A percentile compares a stretch with the other conserved stretches of the same genome.
phyloP scores from a whole-genome alignment of 2,329 filamentous ascomycete genomes.

The Pseudonectria foliicola region DNA sequence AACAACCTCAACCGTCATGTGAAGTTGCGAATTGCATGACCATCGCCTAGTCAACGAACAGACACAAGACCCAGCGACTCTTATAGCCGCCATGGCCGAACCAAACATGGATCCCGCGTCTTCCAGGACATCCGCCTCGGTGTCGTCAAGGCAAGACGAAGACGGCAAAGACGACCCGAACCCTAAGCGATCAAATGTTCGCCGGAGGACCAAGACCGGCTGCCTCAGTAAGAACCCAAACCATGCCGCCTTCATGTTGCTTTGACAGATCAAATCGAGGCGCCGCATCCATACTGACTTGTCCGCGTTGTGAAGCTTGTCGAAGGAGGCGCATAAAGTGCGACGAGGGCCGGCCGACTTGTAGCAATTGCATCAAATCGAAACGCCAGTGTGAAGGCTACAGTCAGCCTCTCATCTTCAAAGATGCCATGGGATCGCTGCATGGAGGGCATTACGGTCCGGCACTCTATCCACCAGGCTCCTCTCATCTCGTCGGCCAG shows the following conservation, averaged over 20 bases:
- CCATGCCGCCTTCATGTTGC: neutral
- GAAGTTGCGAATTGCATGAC: too few relatives aligned
- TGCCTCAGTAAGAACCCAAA: conserved; percentile 65
- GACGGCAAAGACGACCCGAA: conserved; percentile 35
- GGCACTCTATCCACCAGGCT: conserved; percentile 35
- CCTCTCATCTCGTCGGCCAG: conserved; percentile 20
- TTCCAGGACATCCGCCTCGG: conserved; percentile 17
- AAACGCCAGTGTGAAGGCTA: conserved; percentile 81
- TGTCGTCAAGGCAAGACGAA: conserved; percentile 26
- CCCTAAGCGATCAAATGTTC: conserved; percentile 40
- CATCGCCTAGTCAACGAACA: too few relatives aligned
- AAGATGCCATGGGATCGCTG: conserved; percentile 48
- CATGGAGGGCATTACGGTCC: conserved; percentile 38
- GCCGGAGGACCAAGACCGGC: conserved; percentile 82
- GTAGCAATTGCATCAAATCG: conserved; percentile 79
- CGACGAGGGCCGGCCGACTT: conserved; percentile 78
- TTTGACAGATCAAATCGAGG: neutral
- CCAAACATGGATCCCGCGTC: conserved; percentile 7
- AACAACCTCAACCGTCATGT: too few relatives aligned
- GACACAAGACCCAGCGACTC: too few relatives aligned
- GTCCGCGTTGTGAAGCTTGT: conserved; percentile 54
- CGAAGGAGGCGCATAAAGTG: conserved; percentile 95
- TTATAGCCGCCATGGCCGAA: conserved; percentile 13
- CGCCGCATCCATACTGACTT: conserved; percentile 12
- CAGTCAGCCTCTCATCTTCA: conserved; percentile 74